Conservation (phyloP, 2,329 filamentous ascomycete genomes). For the Colletotrichum camelliae region DNA sequence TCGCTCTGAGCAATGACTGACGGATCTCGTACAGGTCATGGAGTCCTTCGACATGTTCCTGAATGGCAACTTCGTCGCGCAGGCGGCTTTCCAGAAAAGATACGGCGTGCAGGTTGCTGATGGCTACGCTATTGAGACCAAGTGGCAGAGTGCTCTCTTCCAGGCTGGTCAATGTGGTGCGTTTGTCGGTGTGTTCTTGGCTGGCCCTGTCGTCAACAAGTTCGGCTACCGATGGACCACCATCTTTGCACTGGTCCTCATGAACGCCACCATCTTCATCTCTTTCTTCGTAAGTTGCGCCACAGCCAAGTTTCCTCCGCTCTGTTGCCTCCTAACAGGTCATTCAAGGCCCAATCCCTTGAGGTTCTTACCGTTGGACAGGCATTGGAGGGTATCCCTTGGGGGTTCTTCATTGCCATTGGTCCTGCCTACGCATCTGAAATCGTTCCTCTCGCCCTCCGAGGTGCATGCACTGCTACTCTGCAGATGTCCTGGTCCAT, state of each 20-base stretch:
- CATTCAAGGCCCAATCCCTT: slow-evolving; percentile 41
- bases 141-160: slow-evolving; percentile 45
- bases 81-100: slow-evolving; percentile 37
- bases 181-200: slow-evolving; percentile 39
- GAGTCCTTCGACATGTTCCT: slow-evolving; percentile 56
- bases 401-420: slow-evolving; percentile 70
- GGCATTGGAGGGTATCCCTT: slow-evolving; percentile 63
- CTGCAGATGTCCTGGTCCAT: slow-evolving; percentile 71
- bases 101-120: slow-evolving; percentile 37
- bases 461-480: slow-evolving; percentile 63
- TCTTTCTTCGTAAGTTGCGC: slow-evolving; percentile 54
- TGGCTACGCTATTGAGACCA: slow-evolving; percentile 38
- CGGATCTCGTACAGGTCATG: slow-evolving; percentile 44
- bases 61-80: slow-evolving; percentile 51
- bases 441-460: slow-evolving; percentile 61
- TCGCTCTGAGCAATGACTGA: neutral
- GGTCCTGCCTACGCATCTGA: slow-evolving; percentile 66
- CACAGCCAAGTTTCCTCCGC: accelerated
- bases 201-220: slow-evolving; percentile 40
- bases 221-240: slow-evolving; percentile 43
- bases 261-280: slow-evolving; percentile 45
- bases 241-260: slow-evolving; percentile 29
- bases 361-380: slow-evolving; percentile 53
- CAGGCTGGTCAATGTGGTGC: slow-evolving; percentile 38
- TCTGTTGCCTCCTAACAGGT: slow-evolving; percentile 19